phyloP scores from a whole-genome alignment of 192 early-diverging fungal genomes.

The Phycomyces blakesleeanus region DNA sequence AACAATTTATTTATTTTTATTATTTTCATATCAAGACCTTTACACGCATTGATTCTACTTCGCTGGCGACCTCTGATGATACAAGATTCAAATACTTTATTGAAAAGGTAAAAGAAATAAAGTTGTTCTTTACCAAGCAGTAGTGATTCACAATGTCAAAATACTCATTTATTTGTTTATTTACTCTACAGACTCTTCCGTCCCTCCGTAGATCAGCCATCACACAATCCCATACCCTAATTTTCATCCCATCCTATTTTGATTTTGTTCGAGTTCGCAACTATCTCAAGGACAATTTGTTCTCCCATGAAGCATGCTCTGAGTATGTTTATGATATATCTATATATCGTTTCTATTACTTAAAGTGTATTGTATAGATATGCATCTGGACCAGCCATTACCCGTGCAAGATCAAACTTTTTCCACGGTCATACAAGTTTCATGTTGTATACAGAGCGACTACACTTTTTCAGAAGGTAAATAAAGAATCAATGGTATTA shows the following conservation, averaged over 20 bases:
- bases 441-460: slow-evolving; percentile 90
- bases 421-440: slow-evolving; percentile 76
- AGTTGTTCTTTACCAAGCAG: not conserved
- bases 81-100: slow-evolving; percentile 83
- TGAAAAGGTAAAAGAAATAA: slow-evolving; percentile 43
- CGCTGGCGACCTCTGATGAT: slow-evolving; percentile 66
- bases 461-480: slow-evolving; percentile 88
- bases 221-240: slow-evolving; percentile 60
- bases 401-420: slow-evolving; percentile 72
- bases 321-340: slow-evolving; percentile 55
- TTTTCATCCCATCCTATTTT: slow-evolving; percentile 93
- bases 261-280: slow-evolving; percentile 95
- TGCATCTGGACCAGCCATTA: slow-evolving; percentile 72
- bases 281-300: slow-evolving; percentile 71
- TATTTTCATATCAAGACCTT: slow-evolving; percentile 47
- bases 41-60: slow-evolving; percentile 60
- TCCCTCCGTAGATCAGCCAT: slow-evolving; percentile 50
- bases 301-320: slow-evolving; percentile 72
- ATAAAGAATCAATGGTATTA: not conserved
- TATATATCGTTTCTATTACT: not conserved
- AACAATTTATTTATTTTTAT: not conserved
- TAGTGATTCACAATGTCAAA: not conserved
- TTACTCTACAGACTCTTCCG: slow-evolving; percentile 51
- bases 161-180: not conserved
- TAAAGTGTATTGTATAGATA: slow-evolving; percentile 55